Evolutionary conservation across 106 monocot species (phyloP), one percentile per base, ranked within the genome.

Genomic region (Allium sativum): DNA sequence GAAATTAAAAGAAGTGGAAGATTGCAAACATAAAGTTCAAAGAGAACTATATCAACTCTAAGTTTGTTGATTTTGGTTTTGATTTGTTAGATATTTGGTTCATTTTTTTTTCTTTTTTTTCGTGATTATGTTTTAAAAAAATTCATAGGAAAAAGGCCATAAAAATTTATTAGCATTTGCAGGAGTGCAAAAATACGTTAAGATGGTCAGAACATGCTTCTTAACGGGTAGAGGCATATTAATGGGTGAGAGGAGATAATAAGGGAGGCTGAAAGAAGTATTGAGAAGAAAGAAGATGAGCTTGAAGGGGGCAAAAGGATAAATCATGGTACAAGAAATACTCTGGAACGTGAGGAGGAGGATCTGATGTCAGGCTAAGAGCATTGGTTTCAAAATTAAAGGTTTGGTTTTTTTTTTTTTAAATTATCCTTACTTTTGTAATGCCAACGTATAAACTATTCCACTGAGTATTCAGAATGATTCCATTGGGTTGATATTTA

Each of bases 131-230:
- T 45, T 45, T 62, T 62, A 42, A 9, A 48, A 31, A 44, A n/a
- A n/a, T n/a, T 31, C 31, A 64, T 64, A 92, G 98, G 12, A 73
- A 80, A 60, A 83, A 85, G 62, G 57, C 73, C n/a, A 53, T 71
- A 53, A 73, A 76, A 15, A 91, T 83, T 61, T 80, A 70, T 52
- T 80, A 85, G 18, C 72, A 88, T 56, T 65, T 98, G 53, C 70
- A 12, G 56, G 72, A 72, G 9, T 98, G 98, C 91, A 47, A 80
- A 70, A 59, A 83, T 69, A 52, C 74, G 91, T 46, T 77, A 82
- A 48, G 91, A 88, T 57, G 70, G 88, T 42, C 98, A 88, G 71
- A 85, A 81, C 61, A 79, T 87, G 70, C 82, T 98, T 65, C 58
- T 83, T 67, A 84, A 88, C 22, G 82, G 79, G 21, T 85, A 98